A percentile compares a stretch with the other conserved stretches of the same genome.
Conservation (phyloP, 371 early-diverging fungal genomes). For the Saksenaea oblongispora region DNA sequence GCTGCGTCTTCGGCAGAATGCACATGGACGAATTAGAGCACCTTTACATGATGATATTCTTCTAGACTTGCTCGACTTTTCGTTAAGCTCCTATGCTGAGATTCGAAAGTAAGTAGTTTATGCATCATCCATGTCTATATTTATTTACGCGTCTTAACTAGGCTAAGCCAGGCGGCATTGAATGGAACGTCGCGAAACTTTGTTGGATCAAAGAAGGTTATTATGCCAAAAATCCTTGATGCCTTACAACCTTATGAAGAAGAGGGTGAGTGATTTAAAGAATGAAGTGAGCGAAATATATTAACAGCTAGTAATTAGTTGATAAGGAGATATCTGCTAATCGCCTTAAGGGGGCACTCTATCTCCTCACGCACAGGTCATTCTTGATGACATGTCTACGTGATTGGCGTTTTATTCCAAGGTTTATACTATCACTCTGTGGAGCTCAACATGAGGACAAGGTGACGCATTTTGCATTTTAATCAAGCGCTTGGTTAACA, state of each 20-base stretch:
- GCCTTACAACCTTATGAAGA: conserved; percentile 44
- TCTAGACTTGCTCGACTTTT: conserved; percentile 60
- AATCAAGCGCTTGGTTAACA: not conserved
- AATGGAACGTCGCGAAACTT: conserved; percentile 55
- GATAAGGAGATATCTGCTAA: conserved; percentile 48
- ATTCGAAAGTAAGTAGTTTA: conserved; percentile 57
- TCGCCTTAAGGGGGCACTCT: conserved; percentile 81
- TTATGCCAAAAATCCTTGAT: conserved; percentile 61
- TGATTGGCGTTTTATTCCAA: conserved; percentile 65
- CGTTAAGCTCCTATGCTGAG: conserved; percentile 72
- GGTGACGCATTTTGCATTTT: conserved; percentile 17
- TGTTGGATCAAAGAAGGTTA: conserved; percentile 54
- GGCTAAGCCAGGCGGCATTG: conserved; percentile 63
- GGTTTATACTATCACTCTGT: conserved; percentile 64
- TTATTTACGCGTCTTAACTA: conserved; percentile 3
- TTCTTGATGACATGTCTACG: conserved; percentile 59
- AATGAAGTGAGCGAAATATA: not conserved
- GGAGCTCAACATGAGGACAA: conserved; percentile 80
- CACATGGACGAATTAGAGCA: conserved; percentile 45
- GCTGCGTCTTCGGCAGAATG: conserved; percentile 63
- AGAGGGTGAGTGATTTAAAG: conserved; percentile 25
- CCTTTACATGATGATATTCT: conserved; percentile 56
- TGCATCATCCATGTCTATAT: not conserved
- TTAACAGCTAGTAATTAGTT: not conserved
- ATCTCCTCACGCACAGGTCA: conserved; percentile 57